Conservation (phyloP, 371 early-diverging fungal genomes). For the Lichtheimia corymbifera region DNA sequence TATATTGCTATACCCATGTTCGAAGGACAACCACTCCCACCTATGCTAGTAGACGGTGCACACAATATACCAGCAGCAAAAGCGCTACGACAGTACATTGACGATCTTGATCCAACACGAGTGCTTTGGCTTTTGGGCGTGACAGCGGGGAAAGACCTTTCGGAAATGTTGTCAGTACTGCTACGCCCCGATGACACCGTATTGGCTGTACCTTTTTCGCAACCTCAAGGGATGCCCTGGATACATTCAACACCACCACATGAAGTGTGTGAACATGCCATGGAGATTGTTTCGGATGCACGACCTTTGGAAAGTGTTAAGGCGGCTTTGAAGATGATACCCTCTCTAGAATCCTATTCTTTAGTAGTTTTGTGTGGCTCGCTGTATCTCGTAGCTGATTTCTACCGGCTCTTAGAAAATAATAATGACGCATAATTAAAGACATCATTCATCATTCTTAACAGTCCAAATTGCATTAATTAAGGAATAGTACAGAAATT, state of each 20-base stretch:
- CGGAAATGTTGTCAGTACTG: conserved; percentile 56
- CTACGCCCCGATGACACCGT: conserved; percentile 60
- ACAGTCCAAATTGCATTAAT: no score
- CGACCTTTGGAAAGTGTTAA: conserved; percentile 20
- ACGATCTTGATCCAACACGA: conserved; percentile 29
- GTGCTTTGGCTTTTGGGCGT: conserved; percentile 81
- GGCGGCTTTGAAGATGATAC: conserved; percentile 24
- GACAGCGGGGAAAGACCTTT: conserved; percentile 73
- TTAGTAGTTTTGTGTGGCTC: conserved; percentile 81
- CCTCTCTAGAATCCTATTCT: neutral
- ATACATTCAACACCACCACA: conserved; percentile 52
- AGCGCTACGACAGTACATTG: conserved; percentile 66
- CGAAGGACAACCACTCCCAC: neutral
- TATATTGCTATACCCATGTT: conserved; percentile 39
- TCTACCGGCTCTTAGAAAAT: conserved; percentile 35
- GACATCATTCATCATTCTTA: no score
- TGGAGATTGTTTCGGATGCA: conserved; percentile 11
- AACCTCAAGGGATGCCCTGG: conserved; percentile 91
- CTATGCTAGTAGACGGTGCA: conserved; percentile 83
- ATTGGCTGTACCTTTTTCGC: conserved; percentile 69
- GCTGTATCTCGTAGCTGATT: conserved; percentile 82
- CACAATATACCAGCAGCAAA: conserved; percentile 81
- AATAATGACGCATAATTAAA: neutral
- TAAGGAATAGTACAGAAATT: neutral
- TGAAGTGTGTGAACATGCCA: conserved; percentile 34